A percentile compares a stretch with the other conserved stretches of the same genome.
These are phyloP conservation scores for Tetradesmus lagerheimii DNA, from an alignment of 139 green algal genomes.

Conservation along the genomic window DNA sequence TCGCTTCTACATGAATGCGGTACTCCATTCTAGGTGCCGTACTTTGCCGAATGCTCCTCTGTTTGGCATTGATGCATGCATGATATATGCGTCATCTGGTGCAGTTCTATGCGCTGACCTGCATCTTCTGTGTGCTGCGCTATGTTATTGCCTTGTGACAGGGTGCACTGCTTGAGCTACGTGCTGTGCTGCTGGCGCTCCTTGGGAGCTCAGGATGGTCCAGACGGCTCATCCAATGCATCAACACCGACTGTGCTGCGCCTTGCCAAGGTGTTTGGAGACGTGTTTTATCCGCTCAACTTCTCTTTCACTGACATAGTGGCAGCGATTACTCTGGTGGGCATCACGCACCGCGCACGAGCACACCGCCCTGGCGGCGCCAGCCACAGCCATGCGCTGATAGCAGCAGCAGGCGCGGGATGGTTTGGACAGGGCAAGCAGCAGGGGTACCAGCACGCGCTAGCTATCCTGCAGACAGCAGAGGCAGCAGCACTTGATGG, in stretches of 20 bases:
- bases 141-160: not conserved
- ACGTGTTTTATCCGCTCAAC: conserved; percentile 48
- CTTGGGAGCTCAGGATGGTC: not conserved
- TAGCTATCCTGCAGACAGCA: conserved; percentile 12
- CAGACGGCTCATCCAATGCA: not conserved
- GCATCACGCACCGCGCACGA: conserved; percentile 45
- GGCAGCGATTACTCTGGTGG: conserved; percentile 46
- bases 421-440: not conserved
- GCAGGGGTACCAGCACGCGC: not conserved
- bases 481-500: not conserved
- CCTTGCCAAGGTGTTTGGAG: conserved; percentile 20
- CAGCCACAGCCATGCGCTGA: conserved; percentile 31
- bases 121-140: not conserved
- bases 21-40: no score
- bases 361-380: conserved; percentile 8
- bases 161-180: conserved; percentile 32
- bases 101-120: no score
- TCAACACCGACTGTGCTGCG: conserved; percentile 2
- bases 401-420: conserved; percentile 1
- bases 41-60: no score
- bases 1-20: not conserved
- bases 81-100: no score
- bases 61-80: no score
- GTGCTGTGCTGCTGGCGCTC: conserved; percentile 43
- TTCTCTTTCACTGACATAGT: conserved; percentile 53